Base-by-base conservation (phyloP, 2,329 filamentous ascomycete genomes). In the Chalara sp. region DNA sequence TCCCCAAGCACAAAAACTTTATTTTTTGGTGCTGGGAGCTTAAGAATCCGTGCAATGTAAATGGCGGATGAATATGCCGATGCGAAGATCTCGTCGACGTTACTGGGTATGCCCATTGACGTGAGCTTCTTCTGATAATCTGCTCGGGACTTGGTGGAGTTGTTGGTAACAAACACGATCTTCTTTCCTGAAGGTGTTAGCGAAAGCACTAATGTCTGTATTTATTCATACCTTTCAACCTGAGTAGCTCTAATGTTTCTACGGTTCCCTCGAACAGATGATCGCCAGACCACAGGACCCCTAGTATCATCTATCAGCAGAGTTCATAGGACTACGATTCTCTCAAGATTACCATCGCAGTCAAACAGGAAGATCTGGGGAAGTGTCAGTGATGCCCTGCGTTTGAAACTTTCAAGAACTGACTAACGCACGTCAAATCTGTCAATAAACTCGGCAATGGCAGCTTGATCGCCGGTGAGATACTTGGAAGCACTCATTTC, bases 1-100 rank as follows among this genome's bases (percentile, higher is more conserved):
- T 99, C 93, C 56, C 93, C 93, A 10, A 99, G 76, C 21, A 96
- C 88, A 65, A 89, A 99, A 57, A 99, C 93, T 69, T 96, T 96
- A 75, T 88, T 89, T 72, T 89, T 91, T 35, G 83, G 83, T 4
- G 80, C 70, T 3, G 86, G 83, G 4, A 95, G 81, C 59, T 87
- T 78, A 60, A 99, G 80, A 69, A 99, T 96, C 58, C 91, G 87
- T 7, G 89, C 86, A 65, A 99, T 96, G 76, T 99, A 99, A 67
- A 99, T 85, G 56, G 92, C 88, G 40, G 93, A 84, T 58, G 89
- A 95, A 78, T 99, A 99, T 39, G 91, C 87, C 6, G 92, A 65
- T 55, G 89, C 90, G 67, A 99, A 99, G 59, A 99, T 87, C 72
- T 99, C 93, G 65, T 97, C 89, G 42, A 86, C 81, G 52, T 80